phyloP scores from a whole-genome alignment of 176 grass and related monocot genomes.

The Carex kokanica region DNA sequence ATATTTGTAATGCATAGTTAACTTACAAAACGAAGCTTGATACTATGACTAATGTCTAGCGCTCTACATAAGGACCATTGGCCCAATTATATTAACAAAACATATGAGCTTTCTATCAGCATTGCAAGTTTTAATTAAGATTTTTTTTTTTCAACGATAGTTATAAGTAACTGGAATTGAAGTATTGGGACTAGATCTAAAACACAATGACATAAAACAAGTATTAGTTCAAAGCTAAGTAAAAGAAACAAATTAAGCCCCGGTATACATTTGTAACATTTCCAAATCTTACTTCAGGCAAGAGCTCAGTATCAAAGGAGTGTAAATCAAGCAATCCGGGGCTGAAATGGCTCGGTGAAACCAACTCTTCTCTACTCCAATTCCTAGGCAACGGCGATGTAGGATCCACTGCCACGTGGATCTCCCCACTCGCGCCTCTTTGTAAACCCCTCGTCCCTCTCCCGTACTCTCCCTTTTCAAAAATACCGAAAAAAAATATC shows the following conservation, averaged over 20 bases:
- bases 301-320: slow-evolving; percentile 83
- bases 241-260: neutral
- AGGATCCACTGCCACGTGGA: slow-evolving; percentile 71
- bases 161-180: neutral
- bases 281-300: slow-evolving; percentile 61
- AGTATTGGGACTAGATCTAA: neutral
- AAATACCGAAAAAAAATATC: neutral
- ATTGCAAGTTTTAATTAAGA: neutral
- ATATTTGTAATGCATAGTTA: slow-evolving; percentile 17
- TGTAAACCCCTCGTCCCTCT: slow-evolving; percentile 38
- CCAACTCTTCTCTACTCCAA: slow-evolving; percentile 37
- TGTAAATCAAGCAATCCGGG: slow-evolving; percentile 94
- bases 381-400: slow-evolving; percentile 45
- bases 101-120: neutral
- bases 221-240: neutral
- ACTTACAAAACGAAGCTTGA: neutral
- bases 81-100: neutral
- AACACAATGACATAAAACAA: neutral
- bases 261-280: slow-evolving; percentile 9
- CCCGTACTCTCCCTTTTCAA: slow-evolving; percentile 21
- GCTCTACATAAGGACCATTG: neutral
- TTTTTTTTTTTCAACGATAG: neutral
- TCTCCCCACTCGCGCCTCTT: slow-evolving; percentile 64
- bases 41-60: neutral
- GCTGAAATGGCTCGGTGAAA: slow-evolving; percentile 61